Evolutionary conservation across 345 rosid species (phyloP), one percentile per base, ranked within the genome.

Genomic region (Iberis pinnata): DNA sequence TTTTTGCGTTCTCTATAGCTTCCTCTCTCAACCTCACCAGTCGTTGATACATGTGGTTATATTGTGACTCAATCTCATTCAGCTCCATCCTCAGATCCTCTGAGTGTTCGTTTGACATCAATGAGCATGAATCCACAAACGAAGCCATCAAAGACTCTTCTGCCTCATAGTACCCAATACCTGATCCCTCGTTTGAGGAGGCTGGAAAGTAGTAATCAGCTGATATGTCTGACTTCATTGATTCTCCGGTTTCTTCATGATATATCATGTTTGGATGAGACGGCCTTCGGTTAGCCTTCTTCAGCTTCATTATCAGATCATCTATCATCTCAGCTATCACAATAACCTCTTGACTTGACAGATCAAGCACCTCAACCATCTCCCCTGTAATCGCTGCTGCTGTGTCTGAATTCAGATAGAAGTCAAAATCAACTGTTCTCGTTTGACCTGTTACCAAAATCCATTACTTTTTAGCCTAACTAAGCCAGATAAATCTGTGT

Each of bases 291-390:
- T 64, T 57, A 43, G 80, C 80, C 44, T 65, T 47, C 26, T 65
- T 49, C 18, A 86, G 75, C 59, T 73, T 76, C 69, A 49, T 51
- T 57, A 86, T 78, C 74, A 86, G 65, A 50, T 64, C 73, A 65
- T 80, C 84, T 15, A 78, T 86, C 63, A 86, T 64, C 70, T 78
- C 81, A 45, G 88, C 81, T 61, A 86, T 81, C 63, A 83, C 74
- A 53, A 63, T 64, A 52, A 81, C 86, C 60, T 89, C 90, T 65
- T 83, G 81, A 41, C 72, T 70, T 31, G 78, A 65, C 57, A 89
- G 73, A 61, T 75, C 86, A 56, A 86, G 72, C 58, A 80, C 86
- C 63, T 83, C 89, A 45, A 76, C 95, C 93, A 89, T 86, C 72
- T 89, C 97, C 15, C 68, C 69, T 5, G 88, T 84, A 32, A 86